These are phyloP conservation scores for Triticum aestivum DNA, from an alignment of 176 grass and related monocot species.

Conservation along the genomic window DNA sequence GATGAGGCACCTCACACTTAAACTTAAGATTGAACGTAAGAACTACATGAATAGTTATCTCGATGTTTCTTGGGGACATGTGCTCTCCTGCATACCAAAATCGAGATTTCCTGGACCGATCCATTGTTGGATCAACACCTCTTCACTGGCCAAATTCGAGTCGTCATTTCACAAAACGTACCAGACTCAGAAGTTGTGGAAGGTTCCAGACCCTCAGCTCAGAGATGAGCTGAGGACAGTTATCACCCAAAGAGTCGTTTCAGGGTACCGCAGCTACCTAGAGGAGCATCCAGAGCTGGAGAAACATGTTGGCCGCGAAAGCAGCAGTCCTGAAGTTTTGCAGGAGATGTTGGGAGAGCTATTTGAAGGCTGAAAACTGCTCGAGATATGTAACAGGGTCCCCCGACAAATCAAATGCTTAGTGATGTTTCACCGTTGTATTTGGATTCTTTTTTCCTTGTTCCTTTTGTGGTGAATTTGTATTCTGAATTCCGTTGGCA, in stretches of 20 bases:
- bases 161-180: not conserved
- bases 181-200: not conserved
- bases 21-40: accelerated
- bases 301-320: not conserved
- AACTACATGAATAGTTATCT: no score
- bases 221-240: not conserved
- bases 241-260: not conserved
- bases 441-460: not conserved
- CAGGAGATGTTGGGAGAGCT: not conserved
- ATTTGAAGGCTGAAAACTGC: not conserved
- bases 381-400: not conserved
- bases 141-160: not conserved
- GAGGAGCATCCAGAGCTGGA: not conserved
- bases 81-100: no score
- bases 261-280: not conserved
- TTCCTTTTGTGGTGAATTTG: not conserved
- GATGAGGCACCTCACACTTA: no score
- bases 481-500: not conserved
- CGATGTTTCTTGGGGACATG: no score
- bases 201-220: not conserved
- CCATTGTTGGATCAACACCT: no score
- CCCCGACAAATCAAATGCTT: not conserved
- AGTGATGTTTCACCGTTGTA: not conserved
- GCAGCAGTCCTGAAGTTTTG: not conserved
- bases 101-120: no score